Base-by-base conservation (phyloP, 2,329 filamentous ascomycete species). In the Diaporthe sp. region DNA sequence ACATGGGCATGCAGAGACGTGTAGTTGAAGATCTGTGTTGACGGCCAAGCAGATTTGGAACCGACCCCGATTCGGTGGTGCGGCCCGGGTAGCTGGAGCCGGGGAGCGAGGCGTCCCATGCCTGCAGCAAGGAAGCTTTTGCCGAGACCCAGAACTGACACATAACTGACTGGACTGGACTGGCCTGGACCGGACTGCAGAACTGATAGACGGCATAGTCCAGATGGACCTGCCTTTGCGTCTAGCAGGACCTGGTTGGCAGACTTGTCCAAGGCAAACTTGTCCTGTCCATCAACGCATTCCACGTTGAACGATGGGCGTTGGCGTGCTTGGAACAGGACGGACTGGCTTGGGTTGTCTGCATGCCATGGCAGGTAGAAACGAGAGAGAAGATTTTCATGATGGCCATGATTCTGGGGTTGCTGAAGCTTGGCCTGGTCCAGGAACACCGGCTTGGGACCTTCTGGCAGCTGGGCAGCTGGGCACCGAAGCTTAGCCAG, bases 11-110 rank as follows among this genome's bases (percentile, higher is more conserved):
- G 65, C 28, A 55, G 34, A 55, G 34, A 37, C 22, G 22, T 42
- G 62, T 68, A 25, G 65, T 70, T 42, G 49, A 70, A 53, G 49
- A 70, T 70, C 65, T 19, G 46, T 37, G 46, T 51, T 12, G 22
- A 28, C 15, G 22, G 31, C 65, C 46, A 68, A 53, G 22, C 46
- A 68, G 31, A 28, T 37, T 39, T 68, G 65, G 65, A 53, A 68
- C 46, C 65, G 34, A 68, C 31, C 15, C 31, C 28, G 65, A 68
- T 37, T 53, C 31, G 65, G 46, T 70, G 49, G 65, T 70, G 65
- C 65, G 65, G 65, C 65, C 65, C 65, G 65, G 65, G 65, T 55
- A 70, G 65, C 49, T 70, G 49, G 46, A 70, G 65, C 65, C 65
- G 49, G 65, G 49, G 49, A 70, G 65, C 65, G 65, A 70, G 49